phyloP scores from a whole-genome alignment of 129 eudicot genomes.

The Artemisia tridentata region DNA sequence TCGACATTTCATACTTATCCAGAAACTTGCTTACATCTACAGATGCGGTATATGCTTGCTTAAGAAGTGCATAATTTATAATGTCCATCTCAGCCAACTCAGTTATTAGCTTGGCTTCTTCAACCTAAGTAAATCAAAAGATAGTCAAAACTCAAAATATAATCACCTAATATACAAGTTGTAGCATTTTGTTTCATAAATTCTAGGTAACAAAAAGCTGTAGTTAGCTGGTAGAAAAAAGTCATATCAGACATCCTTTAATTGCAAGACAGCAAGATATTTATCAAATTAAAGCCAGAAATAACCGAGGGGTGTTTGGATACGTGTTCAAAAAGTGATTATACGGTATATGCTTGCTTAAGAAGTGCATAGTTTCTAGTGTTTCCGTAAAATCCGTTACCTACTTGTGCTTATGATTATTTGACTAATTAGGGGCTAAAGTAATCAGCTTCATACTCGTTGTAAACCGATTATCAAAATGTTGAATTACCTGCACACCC shows the following conservation, averaged over 20 bases:
- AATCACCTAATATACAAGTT: not conserved
- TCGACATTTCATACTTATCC: constrained; percentile 76
- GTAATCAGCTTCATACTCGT: too few species aligned
- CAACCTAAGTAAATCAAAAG: constrained; percentile 54
- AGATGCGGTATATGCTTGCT: constrained; percentile 78
- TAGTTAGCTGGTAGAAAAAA: not conserved
- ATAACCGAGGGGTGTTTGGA: not conserved
- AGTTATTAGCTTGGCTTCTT: constrained; percentile 84
- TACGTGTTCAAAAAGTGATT: constrained; percentile 3
- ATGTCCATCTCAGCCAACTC: constrained; percentile 74
- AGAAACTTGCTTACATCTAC: constrained; percentile 64
- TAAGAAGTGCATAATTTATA: constrained; percentile 68
- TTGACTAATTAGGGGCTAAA: too few species aligned
- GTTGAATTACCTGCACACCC: not conserved
- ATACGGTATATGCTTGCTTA: too few species aligned
- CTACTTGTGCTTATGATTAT: too few species aligned
- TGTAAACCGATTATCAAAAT: too few species aligned
- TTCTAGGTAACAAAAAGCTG: not conserved
- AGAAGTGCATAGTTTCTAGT: constrained; percentile 3
- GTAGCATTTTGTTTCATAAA: not conserved
- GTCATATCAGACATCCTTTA: not conserved
- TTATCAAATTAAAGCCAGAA: not conserved
- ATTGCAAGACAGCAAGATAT: not conserved
- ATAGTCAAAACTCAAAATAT: not conserved
- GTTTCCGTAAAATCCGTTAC: not conserved